These are phyloP conservation scores for Peronospora farinosa DNA, from an alignment of 352 stramenopile genomes.

Conservation along the genomic window DNA sequence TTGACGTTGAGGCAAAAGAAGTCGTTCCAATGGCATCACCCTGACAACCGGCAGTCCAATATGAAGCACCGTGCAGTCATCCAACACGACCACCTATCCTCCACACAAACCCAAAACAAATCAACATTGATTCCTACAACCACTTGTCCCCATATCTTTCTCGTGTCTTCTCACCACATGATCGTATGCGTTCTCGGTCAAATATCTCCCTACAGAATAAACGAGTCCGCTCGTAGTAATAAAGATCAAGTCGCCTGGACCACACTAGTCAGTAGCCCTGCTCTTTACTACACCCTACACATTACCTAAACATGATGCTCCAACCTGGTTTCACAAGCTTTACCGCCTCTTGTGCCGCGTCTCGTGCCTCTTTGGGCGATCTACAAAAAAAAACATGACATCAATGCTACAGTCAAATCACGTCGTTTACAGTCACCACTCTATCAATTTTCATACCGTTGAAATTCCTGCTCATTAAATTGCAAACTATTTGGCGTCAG, in stretches of 20 bases:
- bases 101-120: not conserved
- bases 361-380: slow-evolving; percentile 49
- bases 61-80: slow-evolving; percentile 54
- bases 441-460: slow-evolving; percentile 30
- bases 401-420: not conserved
- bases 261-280: not conserved
- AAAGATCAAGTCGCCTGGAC: slow-evolving; percentile 69
- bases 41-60: slow-evolving; percentile 52
- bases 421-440: not conserved
- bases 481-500: slow-evolving; percentile 66
- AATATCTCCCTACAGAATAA: slow-evolving; percentile 55
- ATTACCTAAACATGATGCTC: too few species aligned
- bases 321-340: slow-evolving; percentile 59
- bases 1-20: slow-evolving; percentile 61
- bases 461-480: slow-evolving; percentile 72
- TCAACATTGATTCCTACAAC: not conserved
- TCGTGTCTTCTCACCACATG: slow-evolving; percentile 52
- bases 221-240: slow-evolving; percentile 69
- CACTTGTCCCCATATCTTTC: not conserved
- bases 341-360: slow-evolving; percentile 47
- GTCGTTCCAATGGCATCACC: slow-evolving; percentile 53
- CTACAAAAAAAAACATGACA: slow-evolving; percentile 17
- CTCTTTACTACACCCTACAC: not conserved
- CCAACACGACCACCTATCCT: slow-evolving; percentile 55
- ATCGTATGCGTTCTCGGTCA: slow-evolving; percentile 66